Conservation (phyloP, 2,329 filamentous ascomycete genomes). For the Pseudogymnoascus sp. region DNA sequence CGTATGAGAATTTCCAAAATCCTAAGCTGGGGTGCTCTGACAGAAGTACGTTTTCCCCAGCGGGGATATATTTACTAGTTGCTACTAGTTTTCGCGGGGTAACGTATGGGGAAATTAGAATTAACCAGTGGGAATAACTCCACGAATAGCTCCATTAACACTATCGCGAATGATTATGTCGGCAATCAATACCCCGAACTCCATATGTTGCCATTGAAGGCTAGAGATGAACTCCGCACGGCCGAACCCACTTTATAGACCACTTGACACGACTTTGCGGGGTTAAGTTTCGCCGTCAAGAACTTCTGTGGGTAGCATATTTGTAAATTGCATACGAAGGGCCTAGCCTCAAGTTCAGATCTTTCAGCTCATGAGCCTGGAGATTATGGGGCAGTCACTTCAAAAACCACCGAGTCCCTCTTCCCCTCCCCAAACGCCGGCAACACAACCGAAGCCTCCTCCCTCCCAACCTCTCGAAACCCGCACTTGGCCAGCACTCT, state of each 20-base stretch:
- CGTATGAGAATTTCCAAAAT: neutral
- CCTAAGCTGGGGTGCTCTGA: neutral
- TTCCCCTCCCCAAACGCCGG: neutral
- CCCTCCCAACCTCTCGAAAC: constrained; percentile 15
- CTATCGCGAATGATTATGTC: constrained; percentile 10
- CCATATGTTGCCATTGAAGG: neutral
- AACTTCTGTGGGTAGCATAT: neutral
- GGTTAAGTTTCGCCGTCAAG: neutral
- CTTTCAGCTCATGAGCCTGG: neutral
- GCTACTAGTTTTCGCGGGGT: neutral
- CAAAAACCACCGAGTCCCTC: constrained; percentile 4
- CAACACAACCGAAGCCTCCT: neutral
- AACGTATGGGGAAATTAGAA: neutral
- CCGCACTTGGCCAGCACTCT: constrained; percentile 24
- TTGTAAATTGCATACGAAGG: neutral
- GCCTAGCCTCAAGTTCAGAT: neutral
- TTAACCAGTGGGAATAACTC: constrained; percentile 4
- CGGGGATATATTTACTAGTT: neutral
- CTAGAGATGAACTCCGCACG: neutral
- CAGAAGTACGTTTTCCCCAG: neutral
- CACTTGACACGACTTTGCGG: neutral
- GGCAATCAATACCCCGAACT: neutral
- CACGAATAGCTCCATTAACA: neutral
- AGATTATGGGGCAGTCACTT: neutral
- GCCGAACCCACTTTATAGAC: neutral